Conservation (phyloP, 768 basidiomycete species). For the Pulveroboletus sp. region DNA sequence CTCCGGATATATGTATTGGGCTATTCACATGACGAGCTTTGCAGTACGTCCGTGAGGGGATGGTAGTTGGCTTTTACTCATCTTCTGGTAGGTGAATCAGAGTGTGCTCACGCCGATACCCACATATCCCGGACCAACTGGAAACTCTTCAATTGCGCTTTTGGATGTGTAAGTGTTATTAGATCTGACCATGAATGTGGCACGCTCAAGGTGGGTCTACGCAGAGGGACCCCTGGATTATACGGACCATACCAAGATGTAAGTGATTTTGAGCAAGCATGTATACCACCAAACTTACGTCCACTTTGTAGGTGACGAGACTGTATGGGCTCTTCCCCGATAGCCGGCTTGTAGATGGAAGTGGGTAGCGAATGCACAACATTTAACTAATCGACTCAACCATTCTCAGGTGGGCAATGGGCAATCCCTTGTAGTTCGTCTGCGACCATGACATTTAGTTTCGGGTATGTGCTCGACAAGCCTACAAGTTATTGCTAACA, state of each 20-base stretch:
- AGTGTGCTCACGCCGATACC: constrained; percentile 52
- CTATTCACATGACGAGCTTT: constrained; percentile 55
- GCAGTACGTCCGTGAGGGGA: constrained; percentile 36
- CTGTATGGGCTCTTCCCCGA: constrained; percentile 58
- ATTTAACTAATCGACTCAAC: neutral
- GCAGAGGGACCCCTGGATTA: constrained; percentile 67
- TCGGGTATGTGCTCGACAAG: constrained; percentile 49
- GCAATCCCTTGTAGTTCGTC: constrained; percentile 68
- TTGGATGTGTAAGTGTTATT: constrained; percentile 63
- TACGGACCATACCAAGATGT: constrained; percentile 81
- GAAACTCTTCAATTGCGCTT: constrained; percentile 60
- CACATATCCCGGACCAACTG: constrained; percentile 58
- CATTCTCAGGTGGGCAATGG: constrained; percentile 60
- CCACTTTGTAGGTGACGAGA: constrained; percentile 53
- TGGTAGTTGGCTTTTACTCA: constrained; percentile 2
- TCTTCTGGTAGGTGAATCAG: constrained; percentile 49
- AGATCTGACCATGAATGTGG: neutral
- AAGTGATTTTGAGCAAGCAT: constrained; percentile 16
- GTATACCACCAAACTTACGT: neutral
- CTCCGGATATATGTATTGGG: constrained; percentile 78
- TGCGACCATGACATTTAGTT: constrained; percentile 59
- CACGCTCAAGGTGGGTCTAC: constrained; percentile 1
- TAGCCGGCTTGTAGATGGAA: constrained; percentile 65
- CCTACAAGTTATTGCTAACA: neutral
- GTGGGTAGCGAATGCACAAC: constrained; percentile 31